Evolutionary conservation across 2,329 filamentous ascomycete genomes (phyloP).

Genomic region (Amauroascus verrucosus): DNA sequence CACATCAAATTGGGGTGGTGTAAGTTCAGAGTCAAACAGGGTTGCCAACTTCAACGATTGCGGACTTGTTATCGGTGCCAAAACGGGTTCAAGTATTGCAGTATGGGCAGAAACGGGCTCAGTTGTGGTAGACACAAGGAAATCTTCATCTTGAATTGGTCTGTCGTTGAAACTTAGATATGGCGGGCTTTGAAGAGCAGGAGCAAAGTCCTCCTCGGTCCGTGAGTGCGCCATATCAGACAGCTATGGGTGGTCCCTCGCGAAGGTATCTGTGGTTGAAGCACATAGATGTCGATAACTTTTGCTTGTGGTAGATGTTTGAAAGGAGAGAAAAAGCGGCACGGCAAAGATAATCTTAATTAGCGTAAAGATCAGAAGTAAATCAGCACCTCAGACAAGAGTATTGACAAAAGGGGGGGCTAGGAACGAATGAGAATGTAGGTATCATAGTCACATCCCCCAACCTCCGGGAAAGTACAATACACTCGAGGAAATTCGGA

Average conservation of each 20-base stretch:
- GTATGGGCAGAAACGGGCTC: not conserved
- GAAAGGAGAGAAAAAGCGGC: not conserved
- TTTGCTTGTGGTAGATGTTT: not conserved
- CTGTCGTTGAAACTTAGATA: not conserved
- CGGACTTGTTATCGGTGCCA: not conserved
- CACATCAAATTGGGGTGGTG: constrained; percentile 24
- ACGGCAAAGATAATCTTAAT: not conserved
- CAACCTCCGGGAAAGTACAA: not conserved
- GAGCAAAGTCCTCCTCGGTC: not conserved
- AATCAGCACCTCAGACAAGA: not conserved
- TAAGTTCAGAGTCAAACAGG: constrained; percentile 8
- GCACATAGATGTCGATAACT: not conserved
- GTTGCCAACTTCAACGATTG: not conserved
- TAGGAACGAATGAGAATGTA: not conserved
- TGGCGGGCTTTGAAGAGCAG: not conserved
- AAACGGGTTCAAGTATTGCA: not conserved
- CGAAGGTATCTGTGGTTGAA: not conserved
- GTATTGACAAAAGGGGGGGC: not conserved
- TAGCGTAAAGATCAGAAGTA: not conserved
- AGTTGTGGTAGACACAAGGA: not conserved
- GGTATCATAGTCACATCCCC: not conserved
- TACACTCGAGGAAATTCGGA: not conserved
- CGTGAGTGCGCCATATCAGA: not conserved
- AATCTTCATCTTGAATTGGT: not conserved
- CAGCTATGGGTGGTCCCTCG: not conserved